Evolutionary conservation across 164 flowering plant species (phyloP), one percentile per base, ranked within the genome.

Genomic region (Tetrastigma voinierianum): DNA sequence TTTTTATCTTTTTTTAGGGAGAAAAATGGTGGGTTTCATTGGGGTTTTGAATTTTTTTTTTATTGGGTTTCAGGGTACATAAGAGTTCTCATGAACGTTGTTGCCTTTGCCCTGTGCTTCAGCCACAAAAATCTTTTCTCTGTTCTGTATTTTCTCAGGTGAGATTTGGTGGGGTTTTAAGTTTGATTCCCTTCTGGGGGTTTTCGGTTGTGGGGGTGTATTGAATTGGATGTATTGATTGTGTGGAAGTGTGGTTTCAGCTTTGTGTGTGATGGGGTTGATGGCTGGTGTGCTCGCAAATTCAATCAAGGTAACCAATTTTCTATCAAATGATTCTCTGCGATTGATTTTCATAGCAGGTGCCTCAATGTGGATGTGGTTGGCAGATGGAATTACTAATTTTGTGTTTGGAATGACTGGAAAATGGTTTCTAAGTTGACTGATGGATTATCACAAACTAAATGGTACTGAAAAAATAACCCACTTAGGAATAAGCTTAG

Each of bases 251-350:
- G 32, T 67, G 61, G 23, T 75, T 79, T 61, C 87, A 94, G 98
- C 83, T 94, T 94, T 81, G 95, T 85, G 0, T 89, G 91, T 67
- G 98, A 94, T 83, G 98, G 88, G 24, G 61, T 94, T 64, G 98
- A 94, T 80, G 98, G 98, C 66, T 90, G 95, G 95, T 84, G 88
- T 80, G 98, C 98, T 53, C 98, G 96, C 69, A 94, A 87, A 76
- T 87, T 90, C 72, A 90, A 94, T 77, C 98, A 94, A 90, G 98
- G 96, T 93, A 76, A 76, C 7, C 46, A 13, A 51, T 14, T 62
- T 52, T 7, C 45, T 40, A 11, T 20, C n/a, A 32, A 32, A 32
- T 32, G 40, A 7, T 32, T 7, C 6, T 32, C 3, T 32, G 7
- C 6, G 40, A 32, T 32, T 32, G 40, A 32, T 32, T 32, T 32